These are phyloP conservation scores for Myxozyma melibiosi DNA, from an alignment of 805 yeast genomes.

Conservation along the genomic window DNA sequence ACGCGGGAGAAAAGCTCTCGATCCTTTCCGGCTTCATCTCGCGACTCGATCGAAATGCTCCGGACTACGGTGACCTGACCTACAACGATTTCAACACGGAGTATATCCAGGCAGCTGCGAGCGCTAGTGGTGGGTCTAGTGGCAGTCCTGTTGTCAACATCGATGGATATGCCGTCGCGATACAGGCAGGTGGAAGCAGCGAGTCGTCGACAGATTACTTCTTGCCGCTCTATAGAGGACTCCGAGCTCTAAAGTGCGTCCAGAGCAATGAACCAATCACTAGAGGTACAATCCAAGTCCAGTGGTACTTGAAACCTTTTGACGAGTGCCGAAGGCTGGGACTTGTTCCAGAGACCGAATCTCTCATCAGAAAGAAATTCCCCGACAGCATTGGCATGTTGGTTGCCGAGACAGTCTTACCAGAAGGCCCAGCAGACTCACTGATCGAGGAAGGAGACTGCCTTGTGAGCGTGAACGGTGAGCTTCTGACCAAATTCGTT, in stretches of 20 bases:
- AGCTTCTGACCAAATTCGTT: slow-evolving; percentile 66
- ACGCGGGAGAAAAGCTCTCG: slow-evolving; percentile 91
- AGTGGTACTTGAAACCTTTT: slow-evolving; percentile 77
- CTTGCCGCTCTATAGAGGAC: slow-evolving; percentile 79
- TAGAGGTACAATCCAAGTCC: slow-evolving; percentile 90
- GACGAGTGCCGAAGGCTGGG: slow-evolving; percentile 92
- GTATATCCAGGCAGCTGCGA: slow-evolving; percentile 60
- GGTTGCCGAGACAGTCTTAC: slow-evolving; percentile 79
- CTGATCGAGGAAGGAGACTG: slow-evolving; percentile 83
- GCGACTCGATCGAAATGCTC: slow-evolving; percentile 89
- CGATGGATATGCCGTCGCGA: slow-evolving; percentile 83
- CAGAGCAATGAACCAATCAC: slow-evolving; percentile 63
- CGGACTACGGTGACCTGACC: slow-evolving; percentile 84
- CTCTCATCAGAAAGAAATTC: slow-evolving; percentile 62
- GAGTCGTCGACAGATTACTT: slow-evolving; percentile 94
- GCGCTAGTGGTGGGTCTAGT: slow-evolving; percentile 93
- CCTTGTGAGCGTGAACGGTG: slow-evolving; percentile 69
- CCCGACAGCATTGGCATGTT: slow-evolving; percentile 78
- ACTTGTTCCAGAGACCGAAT: slow-evolving; percentile 71
- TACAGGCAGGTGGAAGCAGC: slow-evolving; percentile 84
- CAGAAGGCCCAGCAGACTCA: slow-evolving; percentile 81
- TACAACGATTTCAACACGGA: slow-evolving; percentile 62
- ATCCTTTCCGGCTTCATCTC: slow-evolving; percentile 83
- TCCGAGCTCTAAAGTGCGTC: slow-evolving; percentile 76
- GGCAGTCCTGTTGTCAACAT: slow-evolving; percentile 96